Evolutionary conservation across 495 filamentous ascomycete species (phyloP), one percentile per base, ranked within the genome.

Genomic region (Aspergillus diversus): DNA sequence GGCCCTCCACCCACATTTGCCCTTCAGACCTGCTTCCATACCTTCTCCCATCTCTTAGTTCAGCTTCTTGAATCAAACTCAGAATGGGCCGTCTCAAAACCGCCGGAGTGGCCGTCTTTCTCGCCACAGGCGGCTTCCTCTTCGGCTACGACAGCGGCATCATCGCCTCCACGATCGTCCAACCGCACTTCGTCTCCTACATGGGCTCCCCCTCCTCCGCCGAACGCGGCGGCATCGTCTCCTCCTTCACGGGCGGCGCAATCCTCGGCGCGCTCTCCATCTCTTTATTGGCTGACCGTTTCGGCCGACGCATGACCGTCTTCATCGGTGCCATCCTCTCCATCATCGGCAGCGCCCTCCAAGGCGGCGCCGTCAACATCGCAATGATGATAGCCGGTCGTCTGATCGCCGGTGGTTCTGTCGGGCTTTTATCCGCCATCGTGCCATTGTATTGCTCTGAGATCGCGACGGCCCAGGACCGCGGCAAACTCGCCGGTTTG

Each of bases 381-480:
- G 75, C 77, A 51, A 85, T 85, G 82, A 66, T 85, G 5, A 82
- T 84, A 59, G 76, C 77, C 49, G 81, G 82, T n/a, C 78, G 83
- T 47, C 75, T 81, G 31, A 72, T 83, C 55, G 78, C 83, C 7
- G 82, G 82, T 0, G 65, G 77, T 17, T 81, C 82, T 3, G 76
- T 84, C 34, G 83, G 83, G 2, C 75, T 80, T 15, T 80, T 84
- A 66, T 82, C 82, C 0, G 77, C 81, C 0, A 77, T 77, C 16
- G 76, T 83, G 39, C 83, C 83, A 0, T 75, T 84, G n/a, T 83
- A 78, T 54, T 77, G 75, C 17, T 52, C 49, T 4, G 49, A 52
- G 49, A 52, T 52, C 31, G 49, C 49, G 5, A 52, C 17, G 12
- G 49, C 49, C 3, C 17, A 52, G 5, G 49, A 52, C 49, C 15